Evolutionary conservation across 2,329 filamentous ascomycete genomes (phyloP), one percentile per base, ranked within the genome.

Genomic region (Ustulina deusta): DNA sequence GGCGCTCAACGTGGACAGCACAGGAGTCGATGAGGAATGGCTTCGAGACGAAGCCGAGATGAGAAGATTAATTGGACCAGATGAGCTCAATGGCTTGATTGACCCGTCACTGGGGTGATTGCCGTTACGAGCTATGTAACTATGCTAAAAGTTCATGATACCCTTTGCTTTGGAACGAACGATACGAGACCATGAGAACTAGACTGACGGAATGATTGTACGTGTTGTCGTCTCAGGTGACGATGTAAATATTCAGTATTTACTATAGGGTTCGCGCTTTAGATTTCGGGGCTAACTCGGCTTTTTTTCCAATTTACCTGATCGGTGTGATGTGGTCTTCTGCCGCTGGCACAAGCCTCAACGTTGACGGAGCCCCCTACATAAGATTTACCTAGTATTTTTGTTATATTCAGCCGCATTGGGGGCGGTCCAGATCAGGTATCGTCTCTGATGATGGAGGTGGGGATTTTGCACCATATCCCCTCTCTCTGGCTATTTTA

Each of bases 1-100:
- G 6, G 38, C 48, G 13, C 51, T 65, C 72, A 74, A 78, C 13
- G 77, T 78, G 44, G 77, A 71, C 11, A 73, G 78, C 11, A 77
- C 78, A 40, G 76, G 72, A 17, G 70, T 71, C n/a, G 78, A 78
- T 25, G 78, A 81, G 40, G 81, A 82, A 22, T 85, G 83, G 83
- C 77, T 78, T 10, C 77, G 80, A 49, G 82, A 84, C 27, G 82
- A 84, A 61, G 78, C 78, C 7, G 82, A 82, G 65, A 82, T 85
- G 69, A 75, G 82, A 46, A 77, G 80, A 17, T 74, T 84, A 13
- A 74, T 76, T 32, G 73, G 66, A 27, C 49, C 67, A 22, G 57
- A 65, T 58, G 72, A 74, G 3, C 64, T 75, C 17, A 69, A 69
- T 32, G 72, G 68, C 34, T 58, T 75, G 20, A 72, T 76, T 44